Evolutionary conservation across 768 basidiomycete species (phyloP).

Genomic region (Termitomyces sp.): DNA sequence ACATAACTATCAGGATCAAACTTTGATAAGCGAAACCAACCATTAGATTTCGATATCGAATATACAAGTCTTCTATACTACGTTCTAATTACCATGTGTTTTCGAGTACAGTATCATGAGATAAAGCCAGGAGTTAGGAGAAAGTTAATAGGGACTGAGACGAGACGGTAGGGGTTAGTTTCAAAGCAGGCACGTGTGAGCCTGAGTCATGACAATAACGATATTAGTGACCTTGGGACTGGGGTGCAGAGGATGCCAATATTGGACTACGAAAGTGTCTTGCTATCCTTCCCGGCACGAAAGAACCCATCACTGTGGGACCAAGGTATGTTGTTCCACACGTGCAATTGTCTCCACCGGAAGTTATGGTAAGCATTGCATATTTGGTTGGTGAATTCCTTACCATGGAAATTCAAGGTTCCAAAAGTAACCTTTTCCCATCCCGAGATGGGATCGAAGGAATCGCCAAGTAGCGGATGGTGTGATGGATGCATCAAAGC

Average conservation of each 20-base stretch:
- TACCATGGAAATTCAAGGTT: neutral
- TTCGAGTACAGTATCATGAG: too few relatives aligned
- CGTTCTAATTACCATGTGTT: too few relatives aligned
- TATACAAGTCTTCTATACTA: too few relatives aligned
- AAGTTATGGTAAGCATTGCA: neutral
- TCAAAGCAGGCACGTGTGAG: too few relatives aligned
- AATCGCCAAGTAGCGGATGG: neutral
- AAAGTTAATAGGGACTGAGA: too few relatives aligned
- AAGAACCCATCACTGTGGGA: neutral
- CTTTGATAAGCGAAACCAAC: too few relatives aligned
- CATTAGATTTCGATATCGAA: too few relatives aligned
- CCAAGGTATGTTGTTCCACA: neutral
- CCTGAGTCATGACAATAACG: too few relatives aligned
- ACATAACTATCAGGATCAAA: too few relatives aligned
- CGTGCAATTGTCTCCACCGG: neutral
- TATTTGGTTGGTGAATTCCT: neutral
- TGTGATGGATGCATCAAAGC: neutral
- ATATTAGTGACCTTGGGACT: neutral
- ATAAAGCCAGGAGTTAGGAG: too few relatives aligned
- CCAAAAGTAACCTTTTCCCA: neutral
- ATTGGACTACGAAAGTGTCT: neutral
- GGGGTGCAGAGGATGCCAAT: neutral
- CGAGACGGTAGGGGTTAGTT: too few relatives aligned
- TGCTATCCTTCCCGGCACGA: neutral
- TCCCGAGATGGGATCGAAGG: neutral